These are phyloP conservation scores for Mollisiaceae sp. DNA, from an alignment of 2,329 filamentous ascomycete genomes.

Conservation along the genomic window DNA sequence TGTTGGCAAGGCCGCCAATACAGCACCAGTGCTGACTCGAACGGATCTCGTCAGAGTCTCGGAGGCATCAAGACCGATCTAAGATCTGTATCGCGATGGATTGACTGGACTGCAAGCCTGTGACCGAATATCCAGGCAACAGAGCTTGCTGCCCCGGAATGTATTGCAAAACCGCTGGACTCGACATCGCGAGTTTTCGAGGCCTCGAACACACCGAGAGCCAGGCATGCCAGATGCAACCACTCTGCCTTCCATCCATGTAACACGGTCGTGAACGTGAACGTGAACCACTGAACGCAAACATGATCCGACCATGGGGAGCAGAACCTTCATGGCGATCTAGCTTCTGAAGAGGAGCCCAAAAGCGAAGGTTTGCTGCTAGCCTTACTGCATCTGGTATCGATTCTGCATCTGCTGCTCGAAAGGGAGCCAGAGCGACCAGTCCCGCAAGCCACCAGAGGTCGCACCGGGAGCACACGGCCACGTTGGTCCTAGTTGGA, in stretches of 20 bases:
- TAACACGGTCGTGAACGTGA: not conserved
- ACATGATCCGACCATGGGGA: not conserved
- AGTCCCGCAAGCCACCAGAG: conserved; percentile 5
- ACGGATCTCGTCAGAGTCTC: conserved; percentile 5
- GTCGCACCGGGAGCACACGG: not conserved
- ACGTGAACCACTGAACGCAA: not conserved
- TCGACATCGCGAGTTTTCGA: not conserved
- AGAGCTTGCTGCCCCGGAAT: not conserved
- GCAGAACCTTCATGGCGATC: not conserved
- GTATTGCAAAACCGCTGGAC: not conserved
- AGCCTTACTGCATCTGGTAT: not conserved
- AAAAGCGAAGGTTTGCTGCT: not conserved
- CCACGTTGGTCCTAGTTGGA: conserved; percentile 8
- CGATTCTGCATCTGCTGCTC: not conserved
- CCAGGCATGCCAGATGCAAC: not conserved
- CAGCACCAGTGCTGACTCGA: not conserved
- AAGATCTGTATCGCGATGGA: conserved; percentile 5
- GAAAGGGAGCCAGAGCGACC: not conserved
- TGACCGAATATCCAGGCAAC: conserved; percentile 3
- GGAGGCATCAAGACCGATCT: not conserved
- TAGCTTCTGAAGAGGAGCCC: not conserved
- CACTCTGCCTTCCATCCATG: not conserved
- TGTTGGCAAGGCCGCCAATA: not conserved
- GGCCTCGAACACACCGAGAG: conserved; percentile 6
- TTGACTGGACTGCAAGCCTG: not conserved